A percentile compares a stretch with the other conserved stretches of the same genome.
Conservation (phyloP, 75 land plant genomes). For the Cunninghamia lanceolata region DNA sequence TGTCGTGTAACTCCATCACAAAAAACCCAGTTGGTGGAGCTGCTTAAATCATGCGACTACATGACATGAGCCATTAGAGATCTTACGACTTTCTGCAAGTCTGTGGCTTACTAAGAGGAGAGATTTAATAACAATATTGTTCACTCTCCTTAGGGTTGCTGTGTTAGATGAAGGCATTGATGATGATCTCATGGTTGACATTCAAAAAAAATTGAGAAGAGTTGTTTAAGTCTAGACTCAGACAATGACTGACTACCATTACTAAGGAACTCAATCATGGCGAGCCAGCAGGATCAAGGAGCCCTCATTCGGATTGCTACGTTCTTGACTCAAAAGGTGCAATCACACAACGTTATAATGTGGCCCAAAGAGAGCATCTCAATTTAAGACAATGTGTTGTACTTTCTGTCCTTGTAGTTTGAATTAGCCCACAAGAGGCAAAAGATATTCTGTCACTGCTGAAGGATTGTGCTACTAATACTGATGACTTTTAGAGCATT, state of each 20-base stretch:
- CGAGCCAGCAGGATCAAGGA: slow-evolving; percentile 89
- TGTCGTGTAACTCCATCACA: slow-evolving; percentile 99
- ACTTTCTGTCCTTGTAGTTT: slow-evolving; percentile 72
- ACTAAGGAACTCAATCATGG: slow-evolving; percentile 89
- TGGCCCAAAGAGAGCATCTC: slow-evolving; percentile 73
- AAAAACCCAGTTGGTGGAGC: slow-evolving; percentile 98
- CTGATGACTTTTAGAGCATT: slow-evolving; percentile 18
- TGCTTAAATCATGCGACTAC: too few relatives aligned
- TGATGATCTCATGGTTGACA: slow-evolving; percentile 67
- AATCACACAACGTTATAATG: slow-evolving; percentile 70
- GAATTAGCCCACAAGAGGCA: slow-evolving; percentile 77
- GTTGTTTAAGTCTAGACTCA: slow-evolving; percentile 68
- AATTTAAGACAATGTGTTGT: slow-evolving; percentile 86
- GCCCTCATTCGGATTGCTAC: slow-evolving; percentile 72
- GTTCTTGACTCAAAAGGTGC: slow-evolving; percentile 88
- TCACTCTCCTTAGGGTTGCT: slow-evolving; percentile 78
- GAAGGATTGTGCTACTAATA: slow-evolving; percentile 67
- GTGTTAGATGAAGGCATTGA: slow-evolving; percentile 91
- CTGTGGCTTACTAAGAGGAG: slow-evolving; percentile 96
- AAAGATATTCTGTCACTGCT: slow-evolving; percentile 65
- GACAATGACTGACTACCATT: slow-evolving; percentile 66
- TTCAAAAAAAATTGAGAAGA: slow-evolving; percentile 75
- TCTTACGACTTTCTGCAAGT: slow-evolving; percentile 80
- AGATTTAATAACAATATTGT: slow-evolving; percentile 73
- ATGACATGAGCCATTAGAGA: slow-evolving; percentile 83